These are phyloP conservation scores for Yamadazyma epiphylla DNA, from an alignment of 1,139 yeast genomes.

Conservation along the genomic window DNA sequence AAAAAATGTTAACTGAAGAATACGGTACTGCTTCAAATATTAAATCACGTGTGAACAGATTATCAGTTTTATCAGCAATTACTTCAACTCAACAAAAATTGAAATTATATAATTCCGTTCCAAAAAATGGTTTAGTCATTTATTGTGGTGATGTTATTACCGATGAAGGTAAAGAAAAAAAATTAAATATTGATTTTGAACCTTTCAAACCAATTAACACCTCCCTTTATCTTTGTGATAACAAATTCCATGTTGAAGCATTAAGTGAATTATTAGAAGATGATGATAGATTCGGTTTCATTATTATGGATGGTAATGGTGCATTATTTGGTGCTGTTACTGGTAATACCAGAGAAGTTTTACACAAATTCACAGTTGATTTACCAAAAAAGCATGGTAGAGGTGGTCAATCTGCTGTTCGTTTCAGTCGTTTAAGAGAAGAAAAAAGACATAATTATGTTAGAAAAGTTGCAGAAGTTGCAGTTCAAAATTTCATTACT, in stretches of 20 bases:
- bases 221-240: slow-evolving; percentile 91
- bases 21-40: slow-evolving; percentile 98
- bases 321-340: slow-evolving; percentile 93
- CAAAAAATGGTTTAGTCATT: slow-evolving; percentile 89
- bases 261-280: slow-evolving; percentile 88
- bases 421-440: slow-evolving; percentile 98
- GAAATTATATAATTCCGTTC: slow-evolving; percentile 84
- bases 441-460: slow-evolving; percentile 98
- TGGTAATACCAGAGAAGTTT: slow-evolving; percentile 93
- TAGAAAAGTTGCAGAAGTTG: slow-evolving; percentile 96
- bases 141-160: slow-evolving; percentile 98
- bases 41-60: slow-evolving; percentile 93
- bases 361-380: slow-evolving; percentile 95
- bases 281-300: slow-evolving; percentile 95
- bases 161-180: slow-evolving; percentile 95
- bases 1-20: slow-evolving; percentile 94
- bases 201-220: slow-evolving; percentile 99
- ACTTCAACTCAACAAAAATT: slow-evolving; percentile 96
- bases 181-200: slow-evolving; percentile 90
- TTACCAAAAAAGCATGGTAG: slow-evolving; percentile 99
- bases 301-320: slow-evolving; percentile 99
- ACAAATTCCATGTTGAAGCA: slow-evolving; percentile 97
- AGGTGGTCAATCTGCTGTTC: slow-evolving; percentile 99
- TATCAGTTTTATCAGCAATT: slow-evolving; percentile 92
- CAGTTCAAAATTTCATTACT: slow-evolving; percentile 93